These are phyloP conservation scores for Pelargonium citronellum DNA, from an alignment of 441 rosid species.

Conservation along the genomic window DNA sequence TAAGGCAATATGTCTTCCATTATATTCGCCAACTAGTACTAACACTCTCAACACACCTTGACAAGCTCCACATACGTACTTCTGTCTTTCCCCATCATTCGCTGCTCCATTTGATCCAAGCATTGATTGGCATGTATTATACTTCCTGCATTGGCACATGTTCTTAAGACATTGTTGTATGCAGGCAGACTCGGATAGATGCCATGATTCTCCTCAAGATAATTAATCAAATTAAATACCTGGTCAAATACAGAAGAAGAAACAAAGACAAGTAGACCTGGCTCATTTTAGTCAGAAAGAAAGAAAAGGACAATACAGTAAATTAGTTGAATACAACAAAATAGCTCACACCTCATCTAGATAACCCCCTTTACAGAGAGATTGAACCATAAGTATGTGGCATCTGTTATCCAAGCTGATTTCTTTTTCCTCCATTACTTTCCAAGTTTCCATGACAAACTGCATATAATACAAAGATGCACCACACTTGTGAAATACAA, in stretches of 20 bases:
- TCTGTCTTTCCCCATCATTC: slow-evolving; percentile 63
- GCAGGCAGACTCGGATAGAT: slow-evolving; percentile 40
- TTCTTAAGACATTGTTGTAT: slow-evolving; percentile 60
- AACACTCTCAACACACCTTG: slow-evolving; percentile 42
- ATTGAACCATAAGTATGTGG: slow-evolving; percentile 48
- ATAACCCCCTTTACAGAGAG: slow-evolving; percentile 78
- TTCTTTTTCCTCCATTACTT: slow-evolving; percentile 52
- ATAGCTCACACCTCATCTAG: slow-evolving; percentile 57
- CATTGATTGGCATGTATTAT: slow-evolving; percentile 47
- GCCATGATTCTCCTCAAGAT: slow-evolving; percentile 43
- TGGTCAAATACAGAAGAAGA: slow-evolving; percentile 27
- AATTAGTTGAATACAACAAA: not conserved
- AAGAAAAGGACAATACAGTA: not conserved
- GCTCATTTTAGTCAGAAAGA: slow-evolving; percentile 3
- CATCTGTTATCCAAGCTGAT: slow-evolving; percentile 39
- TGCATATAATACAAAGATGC: slow-evolving; percentile 33
- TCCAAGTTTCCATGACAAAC: slow-evolving; percentile 92
- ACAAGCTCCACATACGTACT: slow-evolving; percentile 65
- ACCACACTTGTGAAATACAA: slow-evolving; percentile 17
- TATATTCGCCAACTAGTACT: slow-evolving; percentile 12
- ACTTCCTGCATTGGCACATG: slow-evolving; percentile 39
- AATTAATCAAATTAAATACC: slow-evolving; percentile 55
- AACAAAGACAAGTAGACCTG: slow-evolving; percentile 8
- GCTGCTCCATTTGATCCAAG: slow-evolving; percentile 73
- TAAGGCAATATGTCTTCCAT: slow-evolving; percentile 7